Evolutionary conservation across 805 yeast genomes (phyloP).

Genomic region (Tetrapisispora taiwanensis): DNA sequence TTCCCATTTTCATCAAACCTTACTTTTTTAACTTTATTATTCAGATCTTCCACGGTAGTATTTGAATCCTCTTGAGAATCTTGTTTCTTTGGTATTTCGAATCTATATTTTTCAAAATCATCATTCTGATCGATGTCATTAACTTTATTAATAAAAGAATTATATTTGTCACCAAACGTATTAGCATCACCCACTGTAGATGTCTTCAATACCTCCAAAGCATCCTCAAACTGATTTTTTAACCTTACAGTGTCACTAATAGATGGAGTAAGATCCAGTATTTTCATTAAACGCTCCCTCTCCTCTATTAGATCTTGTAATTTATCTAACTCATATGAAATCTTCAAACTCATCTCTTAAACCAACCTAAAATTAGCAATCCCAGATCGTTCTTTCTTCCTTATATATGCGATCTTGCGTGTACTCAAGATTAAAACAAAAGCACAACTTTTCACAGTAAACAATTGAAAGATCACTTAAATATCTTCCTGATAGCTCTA

Average conservation of each 20-base stretch:
- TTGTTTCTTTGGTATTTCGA: not conserved
- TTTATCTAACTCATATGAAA: constrained; percentile 21
- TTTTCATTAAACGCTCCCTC: constrained; percentile 16
- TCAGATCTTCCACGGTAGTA: not conserved
- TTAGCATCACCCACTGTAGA: constrained; percentile 4
- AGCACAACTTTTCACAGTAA: no score
- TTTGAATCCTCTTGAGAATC: not conserved
- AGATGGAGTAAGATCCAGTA: constrained; percentile 18
- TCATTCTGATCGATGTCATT: constrained; percentile 7
- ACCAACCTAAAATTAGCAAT: no score
- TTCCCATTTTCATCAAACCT: constrained; percentile 16
- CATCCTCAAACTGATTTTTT: constrained; percentile 15
- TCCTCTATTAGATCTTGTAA: constrained; percentile 23
- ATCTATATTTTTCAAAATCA: constrained; percentile 1
- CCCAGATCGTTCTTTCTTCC: no score
- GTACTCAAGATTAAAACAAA: no score
- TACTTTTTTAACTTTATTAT: constrained; percentile 12
- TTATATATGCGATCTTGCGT: no score
- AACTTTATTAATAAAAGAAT: constrained; percentile 9
- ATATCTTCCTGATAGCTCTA: no score
- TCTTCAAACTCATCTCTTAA: constrained; percentile 11
- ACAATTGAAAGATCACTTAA: no score
- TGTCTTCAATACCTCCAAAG: constrained; percentile 9
- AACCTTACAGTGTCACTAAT: constrained; percentile 17
- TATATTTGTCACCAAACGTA: constrained; percentile 7